Base-by-base conservation (phyloP, 345 rosid species). In the Boechera stricta region DNA sequence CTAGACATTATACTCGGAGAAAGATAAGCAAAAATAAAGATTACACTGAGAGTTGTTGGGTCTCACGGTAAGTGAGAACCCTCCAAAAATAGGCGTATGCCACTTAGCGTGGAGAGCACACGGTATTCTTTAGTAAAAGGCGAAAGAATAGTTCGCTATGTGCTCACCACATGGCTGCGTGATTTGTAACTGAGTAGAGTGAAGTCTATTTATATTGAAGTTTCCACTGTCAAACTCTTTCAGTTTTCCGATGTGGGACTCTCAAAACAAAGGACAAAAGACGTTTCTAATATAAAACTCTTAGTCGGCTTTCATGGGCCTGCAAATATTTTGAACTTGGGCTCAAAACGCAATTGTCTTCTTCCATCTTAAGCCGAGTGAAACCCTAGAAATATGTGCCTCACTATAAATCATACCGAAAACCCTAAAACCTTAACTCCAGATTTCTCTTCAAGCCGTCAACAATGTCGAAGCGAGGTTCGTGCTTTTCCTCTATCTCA, bases 401-500 rank as follows among this genome's bases (percentile, higher is more conserved):
- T 71, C 47, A 5, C 71, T 57, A 21, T 76, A 77, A 15, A 76
- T 5, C 0, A 0, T 29, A 1, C 48, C 48, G 12, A 0, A 76
- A 86, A 76, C 79, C 82, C 86, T 64, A 69, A 41, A 8, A 0
- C 2, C 16, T 0, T 1, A 0, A 1, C 0, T 0, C 7, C 59
- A n/a, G 64, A 4, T 56, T 61, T 45, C 54, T 41, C n/a, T 69
- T 66, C 13, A 60, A 55, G 89, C 85, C 47, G 86, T 36, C 87
- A 18, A 87, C 83, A 51, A 90, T 93, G 98, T 93, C 97, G 89
- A 93, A 93, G 88, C 90, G 98, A 89, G 95, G 97, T 89, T 77
- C 15, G 13, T 49, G 71, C 8, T 26, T 10, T 31, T 24, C 58
- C 35, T 49, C 4, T 45, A 2, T 3, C 28, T 5, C 10, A 0